These are phyloP conservation scores for Hirschioporus abietinus DNA, from an alignment of 768 basidiomycete species.

Conservation along the genomic window DNA sequence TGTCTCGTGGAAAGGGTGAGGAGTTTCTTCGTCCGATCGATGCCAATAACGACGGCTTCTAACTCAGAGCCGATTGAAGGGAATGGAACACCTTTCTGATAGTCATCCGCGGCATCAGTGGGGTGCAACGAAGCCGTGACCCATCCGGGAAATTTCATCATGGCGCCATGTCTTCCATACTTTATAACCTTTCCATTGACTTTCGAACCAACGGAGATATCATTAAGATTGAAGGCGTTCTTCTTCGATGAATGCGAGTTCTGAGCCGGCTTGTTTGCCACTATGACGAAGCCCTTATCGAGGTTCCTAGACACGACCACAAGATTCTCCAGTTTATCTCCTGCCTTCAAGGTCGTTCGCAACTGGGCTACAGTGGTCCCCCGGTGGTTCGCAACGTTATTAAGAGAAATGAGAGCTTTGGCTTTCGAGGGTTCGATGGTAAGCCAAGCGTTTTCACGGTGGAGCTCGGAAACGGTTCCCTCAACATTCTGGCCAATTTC, in stretches of 20 bases:
- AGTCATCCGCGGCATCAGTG: conserved; percentile 80
- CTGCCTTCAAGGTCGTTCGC: conserved; percentile 53
- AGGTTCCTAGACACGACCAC: conserved; percentile 86
- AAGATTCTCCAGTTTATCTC: conserved; percentile 69
- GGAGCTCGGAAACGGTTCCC: conserved; percentile 73
- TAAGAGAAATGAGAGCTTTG: conserved; percentile 80
- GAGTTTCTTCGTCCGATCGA: conserved; percentile 62
- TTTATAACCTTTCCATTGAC: conserved; percentile 77
- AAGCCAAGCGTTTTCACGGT: conserved; percentile 78
- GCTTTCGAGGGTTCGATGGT: conserved; percentile 63
- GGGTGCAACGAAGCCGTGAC: conserved; percentile 77
- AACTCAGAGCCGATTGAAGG: conserved; percentile 62
- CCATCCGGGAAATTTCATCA: conserved; percentile 68
- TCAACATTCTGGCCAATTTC: conserved; percentile 72
- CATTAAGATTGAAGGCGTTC: conserved; percentile 55
- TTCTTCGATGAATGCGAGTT: conserved; percentile 45
- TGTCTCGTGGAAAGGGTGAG: conserved; percentile 76
- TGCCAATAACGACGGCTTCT: conserved; percentile 62
- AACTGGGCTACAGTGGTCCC: conserved; percentile 61
- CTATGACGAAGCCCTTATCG: conserved; percentile 82
- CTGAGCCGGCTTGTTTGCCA: conserved; percentile 64
- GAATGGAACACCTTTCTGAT: conserved; percentile 48
- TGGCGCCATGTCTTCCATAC: conserved; percentile 64
- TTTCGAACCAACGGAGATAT: conserved; percentile 64
- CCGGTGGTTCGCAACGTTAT: conserved; percentile 80